Percentiles rank a stretch among this genome's conserved stretches.
These are phyloP conservation scores for Symbiotaphrina buchneri DNA, from an alignment of 495 filamentous ascomycete species.

Conservation along the genomic window DNA sequence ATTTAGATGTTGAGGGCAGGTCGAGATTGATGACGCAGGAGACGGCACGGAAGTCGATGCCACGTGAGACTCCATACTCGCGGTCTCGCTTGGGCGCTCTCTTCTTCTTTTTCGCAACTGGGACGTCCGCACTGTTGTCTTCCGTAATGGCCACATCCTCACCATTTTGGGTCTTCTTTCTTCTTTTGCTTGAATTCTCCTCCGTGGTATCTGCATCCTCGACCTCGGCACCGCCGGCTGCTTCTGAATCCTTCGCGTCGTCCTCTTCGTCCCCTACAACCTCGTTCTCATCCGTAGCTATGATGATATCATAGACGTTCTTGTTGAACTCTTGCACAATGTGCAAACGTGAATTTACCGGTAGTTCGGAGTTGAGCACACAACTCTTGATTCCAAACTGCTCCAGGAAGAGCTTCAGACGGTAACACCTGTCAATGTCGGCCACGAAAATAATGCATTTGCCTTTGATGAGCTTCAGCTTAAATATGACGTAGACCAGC, in stretches of 20 bases:
- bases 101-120: slow-evolving; percentile 13
- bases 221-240: slow-evolving; percentile 4
- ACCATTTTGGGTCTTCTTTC: slow-evolving; percentile 1
- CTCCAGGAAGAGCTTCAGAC: slow-evolving; percentile 86
- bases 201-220: neutral
- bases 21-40: slow-evolving; percentile 94
- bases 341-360: slow-evolving; percentile 79
- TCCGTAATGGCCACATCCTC: slow-evolving; percentile 2
- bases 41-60: slow-evolving; percentile 92
- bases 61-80: slow-evolving; percentile 81
- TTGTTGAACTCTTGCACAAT: slow-evolving; percentile 96
- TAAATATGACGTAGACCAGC: slow-evolving; percentile 81
- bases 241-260: slow-evolving; percentile 7
- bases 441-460: slow-evolving; percentile 87
- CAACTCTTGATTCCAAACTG: slow-evolving; percentile 90
- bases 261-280: slow-evolving; percentile 42
- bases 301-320: slow-evolving; percentile 88
- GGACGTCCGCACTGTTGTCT: slow-evolving; percentile 6
- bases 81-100: slow-evolving; percentile 40
- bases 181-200: slow-evolving; percentile 6
- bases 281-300: slow-evolving; percentile 86
- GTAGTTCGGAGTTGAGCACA: slow-evolving; percentile 85
- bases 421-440: slow-evolving; percentile 83
- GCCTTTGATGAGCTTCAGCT: slow-evolving; percentile 81
- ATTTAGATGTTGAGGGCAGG: slow-evolving; percentile 67